These are phyloP conservation scores for Trifolium fragiferum DNA, from an alignment of 306 rosid genomes.

Conservation along the genomic window DNA sequence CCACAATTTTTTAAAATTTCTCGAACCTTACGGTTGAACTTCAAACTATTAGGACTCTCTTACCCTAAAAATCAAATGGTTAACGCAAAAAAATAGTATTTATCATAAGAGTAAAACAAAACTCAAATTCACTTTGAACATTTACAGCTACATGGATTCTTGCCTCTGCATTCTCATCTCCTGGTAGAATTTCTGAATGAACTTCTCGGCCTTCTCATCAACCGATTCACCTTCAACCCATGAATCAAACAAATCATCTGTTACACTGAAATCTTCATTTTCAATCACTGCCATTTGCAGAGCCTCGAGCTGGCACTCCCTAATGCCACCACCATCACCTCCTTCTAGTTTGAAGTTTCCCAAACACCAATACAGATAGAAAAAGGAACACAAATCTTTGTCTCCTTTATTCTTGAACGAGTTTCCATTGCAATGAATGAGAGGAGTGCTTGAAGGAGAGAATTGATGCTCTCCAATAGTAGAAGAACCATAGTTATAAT, in stretches of 20 bases:
- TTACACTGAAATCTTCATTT: not conserved
- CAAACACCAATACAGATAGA: conserved; percentile 53
- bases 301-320: not conserved
- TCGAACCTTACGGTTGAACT: too few species aligned
- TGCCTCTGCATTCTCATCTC: too few species aligned
- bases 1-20: too few species aligned
- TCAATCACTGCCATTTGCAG: conserved; percentile 36
- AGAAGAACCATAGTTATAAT: conserved; percentile 38
- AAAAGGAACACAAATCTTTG: conserved; percentile 46
- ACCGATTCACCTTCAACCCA: conserved; percentile 61
- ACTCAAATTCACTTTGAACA: too few species aligned
- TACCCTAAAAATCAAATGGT: too few species aligned
- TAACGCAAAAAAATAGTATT: too few species aligned
- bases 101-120: too few species aligned
- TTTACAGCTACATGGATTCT: too few species aligned
- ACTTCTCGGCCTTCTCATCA: conserved; percentile 69
- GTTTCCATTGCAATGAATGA: conserved; percentile 28
- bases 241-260: conserved; percentile 43
- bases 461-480: conserved; percentile 27
- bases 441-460: conserved; percentile 54
- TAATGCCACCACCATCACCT: conserved; percentile 7
- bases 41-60: too few species aligned
- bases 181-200: conserved; percentile 4
- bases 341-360: conserved; percentile 44
- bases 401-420: conserved; percentile 31